These are phyloP conservation scores for Bauhinia variegata DNA, from an alignment of 306 rosid species.

Conservation along the genomic window DNA sequence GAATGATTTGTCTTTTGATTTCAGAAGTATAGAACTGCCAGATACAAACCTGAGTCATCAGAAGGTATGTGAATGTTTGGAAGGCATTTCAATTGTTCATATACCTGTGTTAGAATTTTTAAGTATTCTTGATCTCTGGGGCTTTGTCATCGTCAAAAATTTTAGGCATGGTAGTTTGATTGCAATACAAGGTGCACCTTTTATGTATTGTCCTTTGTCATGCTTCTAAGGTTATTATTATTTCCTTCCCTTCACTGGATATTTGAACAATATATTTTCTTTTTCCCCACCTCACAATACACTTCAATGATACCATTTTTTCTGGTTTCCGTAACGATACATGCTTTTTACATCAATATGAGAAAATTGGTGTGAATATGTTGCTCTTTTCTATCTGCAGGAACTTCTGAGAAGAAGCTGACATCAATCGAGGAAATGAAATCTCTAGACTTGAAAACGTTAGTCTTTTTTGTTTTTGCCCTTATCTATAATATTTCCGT, in stretches of 20 bases:
- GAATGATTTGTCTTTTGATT: conserved; percentile 26
- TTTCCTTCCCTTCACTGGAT: not conserved
- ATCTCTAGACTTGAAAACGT: conserved; percentile 76
- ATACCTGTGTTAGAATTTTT: conserved; percentile 12
- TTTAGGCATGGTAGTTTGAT: conserved; percentile 1
- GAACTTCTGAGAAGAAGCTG: conserved; percentile 55
- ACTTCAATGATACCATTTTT: not conserved
- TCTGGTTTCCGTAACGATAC: conserved; percentile 20
- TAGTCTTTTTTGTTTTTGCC: conserved; percentile 34
- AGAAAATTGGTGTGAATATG: conserved; percentile 32
- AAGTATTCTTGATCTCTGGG: not conserved
- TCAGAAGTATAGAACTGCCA: conserved; percentile 97
- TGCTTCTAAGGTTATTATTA: conserved; percentile 9
- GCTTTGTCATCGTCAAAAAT: conserved; percentile 12
- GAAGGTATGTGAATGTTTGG: conserved; percentile 63
- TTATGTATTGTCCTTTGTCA: conserved; percentile 14
- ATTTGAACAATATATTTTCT: not conserved
- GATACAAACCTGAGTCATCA: conserved; percentile 83
- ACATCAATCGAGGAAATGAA: conserved; percentile 62
- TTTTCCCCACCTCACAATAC: no score
- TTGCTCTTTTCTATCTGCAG: conserved; percentile 51
- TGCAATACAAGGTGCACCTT: conserved; percentile 1
- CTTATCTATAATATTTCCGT: not conserved
- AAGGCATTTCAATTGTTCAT: conserved; percentile 35
- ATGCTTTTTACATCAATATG: not conserved